Conservation (phyloP, 164 flowering plant genomes). For the Magnolia changhungtana region DNA sequence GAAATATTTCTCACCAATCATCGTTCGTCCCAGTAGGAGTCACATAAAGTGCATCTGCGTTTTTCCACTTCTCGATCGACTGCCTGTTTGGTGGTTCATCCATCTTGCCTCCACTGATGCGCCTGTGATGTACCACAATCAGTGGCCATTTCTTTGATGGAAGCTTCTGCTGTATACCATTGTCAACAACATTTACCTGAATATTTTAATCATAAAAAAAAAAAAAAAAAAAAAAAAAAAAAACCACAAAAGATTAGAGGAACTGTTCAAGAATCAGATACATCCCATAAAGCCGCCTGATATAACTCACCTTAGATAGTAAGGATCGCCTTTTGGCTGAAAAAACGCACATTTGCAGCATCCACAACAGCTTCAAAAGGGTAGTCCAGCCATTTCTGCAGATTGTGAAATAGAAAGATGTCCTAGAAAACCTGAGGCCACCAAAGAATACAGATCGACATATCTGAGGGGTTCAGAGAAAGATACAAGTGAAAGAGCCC, state of each 20-base stretch:
- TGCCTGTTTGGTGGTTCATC: constrained; percentile 51
- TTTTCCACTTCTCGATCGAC: constrained; percentile 74
- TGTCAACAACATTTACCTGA: constrained; percentile 71
- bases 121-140: constrained; percentile 70
- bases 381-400: constrained; percentile 88
- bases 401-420: constrained; percentile 4
- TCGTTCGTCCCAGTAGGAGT: constrained; percentile 96
- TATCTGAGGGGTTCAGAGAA: not conserved
- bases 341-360: constrained; percentile 87
- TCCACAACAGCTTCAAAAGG: constrained; percentile 91
- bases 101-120: constrained; percentile 55
- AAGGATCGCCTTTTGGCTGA: constrained; percentile 48
- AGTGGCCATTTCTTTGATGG: constrained; percentile 89
- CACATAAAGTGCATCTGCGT: constrained; percentile 81
- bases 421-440: not conserved
- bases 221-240: too few species aligned
- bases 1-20: constrained; percentile 64
- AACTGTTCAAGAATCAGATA: not conserved
- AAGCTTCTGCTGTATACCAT: constrained; percentile 74
- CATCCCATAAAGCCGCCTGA: not conserved
- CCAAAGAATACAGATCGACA: not conserved
- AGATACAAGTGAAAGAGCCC: not conserved
- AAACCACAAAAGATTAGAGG: not conserved
- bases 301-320: constrained; percentile 54
- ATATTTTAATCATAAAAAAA: constrained; percentile 5